These are phyloP conservation scores for Hemisphaericaspora subhashii DNA, from an alignment of 1,139 yeast genomes.

Conservation along the genomic window DNA sequence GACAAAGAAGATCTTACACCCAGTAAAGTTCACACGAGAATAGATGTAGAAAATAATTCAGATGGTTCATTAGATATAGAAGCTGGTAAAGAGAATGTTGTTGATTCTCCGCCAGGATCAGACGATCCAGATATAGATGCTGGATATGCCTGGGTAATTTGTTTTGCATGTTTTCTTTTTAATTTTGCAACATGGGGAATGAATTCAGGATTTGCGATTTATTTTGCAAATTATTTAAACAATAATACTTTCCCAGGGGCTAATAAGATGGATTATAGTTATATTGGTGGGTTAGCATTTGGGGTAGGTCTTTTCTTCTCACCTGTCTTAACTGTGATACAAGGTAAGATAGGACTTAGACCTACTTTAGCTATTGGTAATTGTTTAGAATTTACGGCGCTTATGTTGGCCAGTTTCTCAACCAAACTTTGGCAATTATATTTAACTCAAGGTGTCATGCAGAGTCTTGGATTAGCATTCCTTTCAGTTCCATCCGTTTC, in stretches of 20 bases:
- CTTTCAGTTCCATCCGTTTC: constrained; percentile 44
- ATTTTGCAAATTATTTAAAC: constrained; percentile 44
- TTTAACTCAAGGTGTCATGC: constrained; percentile 52
- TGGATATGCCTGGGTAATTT: constrained; percentile 52
- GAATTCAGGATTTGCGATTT: constrained; percentile 56
- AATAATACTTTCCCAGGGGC: constrained; percentile 41
- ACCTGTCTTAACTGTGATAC: constrained; percentile 42
- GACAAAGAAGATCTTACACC: background rate
- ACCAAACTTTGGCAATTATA: constrained; percentile 52
- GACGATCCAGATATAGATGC: constrained; percentile 27
- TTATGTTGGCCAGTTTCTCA: constrained; percentile 55
- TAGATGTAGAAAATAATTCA: constrained; percentile 32
- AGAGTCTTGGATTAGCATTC: constrained; percentile 49
- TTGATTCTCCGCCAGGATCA: background rate
- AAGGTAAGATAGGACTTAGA: constrained; percentile 42
- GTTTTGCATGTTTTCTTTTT: constrained; percentile 40
- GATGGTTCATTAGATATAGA: constrained; percentile 36
- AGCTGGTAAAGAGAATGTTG: constrained; percentile 4
- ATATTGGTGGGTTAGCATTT: constrained; percentile 44
- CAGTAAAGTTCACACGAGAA: constrained; percentile 15
- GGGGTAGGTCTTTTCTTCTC: constrained; percentile 35
- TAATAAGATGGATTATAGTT: constrained; percentile 38
- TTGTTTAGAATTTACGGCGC: constrained; percentile 49
- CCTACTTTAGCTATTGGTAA: constrained; percentile 42
- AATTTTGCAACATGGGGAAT: constrained; percentile 54